A percentile compares a stretch with the other conserved stretches of the same genome.
Evolutionary conservation across 1,139 yeast species (phyloP).

Genomic region (Kazachstania sp.): DNA sequence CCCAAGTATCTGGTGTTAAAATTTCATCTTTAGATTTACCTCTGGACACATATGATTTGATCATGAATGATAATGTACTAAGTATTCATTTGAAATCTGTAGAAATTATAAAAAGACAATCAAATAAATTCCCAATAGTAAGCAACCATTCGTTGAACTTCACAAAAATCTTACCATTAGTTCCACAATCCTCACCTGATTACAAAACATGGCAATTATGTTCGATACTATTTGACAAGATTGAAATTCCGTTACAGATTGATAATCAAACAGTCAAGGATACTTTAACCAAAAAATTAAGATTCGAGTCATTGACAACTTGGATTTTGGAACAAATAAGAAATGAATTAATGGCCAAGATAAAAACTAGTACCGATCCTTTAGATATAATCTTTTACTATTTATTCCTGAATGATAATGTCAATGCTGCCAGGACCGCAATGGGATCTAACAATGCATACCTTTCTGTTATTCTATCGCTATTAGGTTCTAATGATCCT

Average conservation of each 20-base stretch:
- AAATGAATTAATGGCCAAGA: constrained; percentile 37
- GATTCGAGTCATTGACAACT: constrained; percentile 40
- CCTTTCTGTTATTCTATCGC: constrained; percentile 59
- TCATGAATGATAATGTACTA: constrained; percentile 11
- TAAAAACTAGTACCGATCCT: constrained; percentile 17
- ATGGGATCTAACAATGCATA: constrained; percentile 53
- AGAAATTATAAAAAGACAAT: constrained; percentile 16
- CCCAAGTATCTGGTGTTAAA: constrained; percentile 7
- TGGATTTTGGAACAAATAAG: constrained; percentile 53
- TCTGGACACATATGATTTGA: not conserved
- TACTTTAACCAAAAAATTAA: constrained; percentile 34
- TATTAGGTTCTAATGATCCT: constrained; percentile 61
- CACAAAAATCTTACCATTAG: constrained; percentile 14
- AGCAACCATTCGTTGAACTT: constrained; percentile 17
- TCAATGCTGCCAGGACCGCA: constrained; percentile 56
- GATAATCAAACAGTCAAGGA: constrained; percentile 27
- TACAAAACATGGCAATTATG: constrained; percentile 43
- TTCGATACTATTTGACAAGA: constrained; percentile 49
- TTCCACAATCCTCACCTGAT: constrained; percentile 16
- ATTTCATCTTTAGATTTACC: not conserved
- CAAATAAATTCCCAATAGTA: constrained; percentile 32
- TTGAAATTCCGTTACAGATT: constrained; percentile 20
- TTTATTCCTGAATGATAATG: constrained; percentile 49
- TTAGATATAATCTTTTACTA: constrained; percentile 46
- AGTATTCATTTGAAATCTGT: constrained; percentile 13